Evolutionary conservation across 768 basidiomycete genomes (phyloP), one percentile per base, ranked within the genome.

Genomic region (Rhodocollybia butyracea): DNA sequence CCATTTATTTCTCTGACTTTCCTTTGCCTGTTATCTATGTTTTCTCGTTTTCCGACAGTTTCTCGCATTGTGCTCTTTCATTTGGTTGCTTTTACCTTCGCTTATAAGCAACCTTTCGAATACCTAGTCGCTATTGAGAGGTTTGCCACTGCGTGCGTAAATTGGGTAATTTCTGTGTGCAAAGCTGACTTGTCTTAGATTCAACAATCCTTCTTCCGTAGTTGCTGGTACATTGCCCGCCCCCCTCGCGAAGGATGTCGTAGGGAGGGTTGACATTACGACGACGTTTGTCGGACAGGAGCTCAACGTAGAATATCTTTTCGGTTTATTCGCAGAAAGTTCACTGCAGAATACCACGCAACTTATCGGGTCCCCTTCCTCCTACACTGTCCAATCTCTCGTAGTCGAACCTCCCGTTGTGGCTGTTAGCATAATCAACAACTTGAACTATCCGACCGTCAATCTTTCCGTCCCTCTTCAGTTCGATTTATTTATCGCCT

Each of bases 391-490:
- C 10, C 56, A 57, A 19, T 45, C 40, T 21, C 38, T 43, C 15
- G 51, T 43, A 12, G 51, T 57, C n/a, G 51, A 57, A 19, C 50
- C 50, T 19, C 51, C 56, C 12, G 31, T 57, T 34, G 43, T 45
- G 3, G 51, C 50, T 3, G 40, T 43, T 12, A 52, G 40, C 56
- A 21, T 43, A 19, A 54, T 57, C 11, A 54, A 36, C 11, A 32
- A 29, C 13, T 32, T 57, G n/a, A 15, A 26, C 29, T 57, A 31
- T 36, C 40, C 30, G 22, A 57, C 57, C 3, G 42, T 46, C 52
- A 54, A 54, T 26, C 22, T 54, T 24, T 43, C 52, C 5, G 22
- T 57, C 2, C 57, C 52, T 34, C 41, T 57, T 4, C 57, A 57
- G 52, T 36, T 46, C 19, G 57, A 57, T 29, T 19, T 57, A 19